These are phyloP conservation scores for Tanacetum coccineum DNA, from an alignment of 129 eudicot species.

Conservation along the genomic window DNA sequence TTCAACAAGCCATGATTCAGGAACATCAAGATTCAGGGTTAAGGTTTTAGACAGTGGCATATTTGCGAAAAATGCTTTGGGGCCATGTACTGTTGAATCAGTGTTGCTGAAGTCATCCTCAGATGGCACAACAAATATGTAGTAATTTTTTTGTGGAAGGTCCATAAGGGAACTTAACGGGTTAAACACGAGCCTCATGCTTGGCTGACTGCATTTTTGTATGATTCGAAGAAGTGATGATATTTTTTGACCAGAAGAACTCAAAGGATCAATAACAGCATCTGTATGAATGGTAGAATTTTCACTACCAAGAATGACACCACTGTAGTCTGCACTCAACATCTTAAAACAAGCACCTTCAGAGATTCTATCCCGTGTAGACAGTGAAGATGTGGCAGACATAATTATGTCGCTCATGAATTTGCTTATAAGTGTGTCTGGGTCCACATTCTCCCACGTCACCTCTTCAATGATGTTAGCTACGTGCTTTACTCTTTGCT, in stretches of 20 bases:
- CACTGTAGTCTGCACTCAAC: conserved; percentile 68
- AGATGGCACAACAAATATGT: too few species aligned
- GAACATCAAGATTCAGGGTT: too few species aligned
- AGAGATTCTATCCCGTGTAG: conserved; percentile 74
- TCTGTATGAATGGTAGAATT: conserved; percentile 77
- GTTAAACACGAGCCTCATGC: conserved; percentile 74
- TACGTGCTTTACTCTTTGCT: conserved; percentile 83
- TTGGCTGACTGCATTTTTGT: conserved; percentile 69
- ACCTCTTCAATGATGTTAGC: conserved; percentile 67
- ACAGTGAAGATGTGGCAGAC: conserved; percentile 77
- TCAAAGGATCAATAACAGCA: conserved; percentile 93
- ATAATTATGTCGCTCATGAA: conserved; percentile 78
- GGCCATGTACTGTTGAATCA: too few species aligned
- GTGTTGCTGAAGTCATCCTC: too few species aligned
- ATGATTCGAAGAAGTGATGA: conserved; percentile 73
- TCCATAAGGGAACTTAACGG: too few species aligned
- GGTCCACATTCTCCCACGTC: conserved; percentile 75
- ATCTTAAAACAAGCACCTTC: conserved; percentile 93
- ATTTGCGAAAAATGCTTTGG: too few species aligned
- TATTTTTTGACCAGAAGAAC: conserved; percentile 88
- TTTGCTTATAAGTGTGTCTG: conserved; percentile 84
- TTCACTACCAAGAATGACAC: conserved; percentile 56
- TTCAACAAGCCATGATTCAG: too few species aligned
- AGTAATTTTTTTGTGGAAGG: too few species aligned
- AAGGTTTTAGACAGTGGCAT: too few species aligned